These are phyloP conservation scores for Thymus quinquecostatus DNA, from an alignment of 257 asterid genomes.

Conservation along the genomic window DNA sequence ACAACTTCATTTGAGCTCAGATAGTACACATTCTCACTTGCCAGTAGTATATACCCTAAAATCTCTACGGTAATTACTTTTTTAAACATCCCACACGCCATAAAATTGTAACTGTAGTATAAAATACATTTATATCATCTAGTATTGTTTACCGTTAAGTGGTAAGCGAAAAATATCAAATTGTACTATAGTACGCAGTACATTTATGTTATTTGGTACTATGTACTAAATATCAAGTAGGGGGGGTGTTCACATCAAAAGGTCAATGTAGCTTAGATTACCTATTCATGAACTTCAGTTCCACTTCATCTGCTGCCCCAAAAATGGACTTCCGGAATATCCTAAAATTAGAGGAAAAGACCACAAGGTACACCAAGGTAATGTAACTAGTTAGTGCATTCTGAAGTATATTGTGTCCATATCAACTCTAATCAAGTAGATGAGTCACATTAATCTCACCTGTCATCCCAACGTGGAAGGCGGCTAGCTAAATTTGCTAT, in stretches of 20 bases:
- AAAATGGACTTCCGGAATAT: conserved; percentile 86
- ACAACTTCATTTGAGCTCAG: too few species aligned
- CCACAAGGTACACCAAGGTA: conserved; percentile 15
- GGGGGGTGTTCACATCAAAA: conserved; percentile 26
- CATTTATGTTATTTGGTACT: too few species aligned
- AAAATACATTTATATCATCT: too few species aligned
- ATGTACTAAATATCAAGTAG: too few species aligned
- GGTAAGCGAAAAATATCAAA: too few species aligned
- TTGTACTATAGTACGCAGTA: too few species aligned
- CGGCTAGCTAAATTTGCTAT: conserved; percentile 80
- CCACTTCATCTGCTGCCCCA: conserved; percentile 98
- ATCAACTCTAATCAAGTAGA: conserved; percentile 14
- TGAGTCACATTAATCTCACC: conserved; percentile 50
- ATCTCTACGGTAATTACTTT: too few species aligned
- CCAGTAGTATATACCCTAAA: too few species aligned
- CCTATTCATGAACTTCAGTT: conserved; percentile 91
- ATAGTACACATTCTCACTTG: too few species aligned
- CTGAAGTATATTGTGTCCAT: conserved; percentile 4
- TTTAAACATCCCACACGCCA: too few species aligned
- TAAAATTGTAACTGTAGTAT: too few species aligned
- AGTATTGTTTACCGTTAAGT: too few species aligned
- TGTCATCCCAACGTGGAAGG: conserved; percentile 98
- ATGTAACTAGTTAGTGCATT: conserved; percentile 15
- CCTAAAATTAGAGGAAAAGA: conserved; percentile 43
- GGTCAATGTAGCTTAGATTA: conserved; percentile 32